Percentiles rank a stretch among this genome's conserved stretches.
phyloP scores from a whole-genome alignment of 768 basidiomycete species.

The Serendipita sp. region DNA sequence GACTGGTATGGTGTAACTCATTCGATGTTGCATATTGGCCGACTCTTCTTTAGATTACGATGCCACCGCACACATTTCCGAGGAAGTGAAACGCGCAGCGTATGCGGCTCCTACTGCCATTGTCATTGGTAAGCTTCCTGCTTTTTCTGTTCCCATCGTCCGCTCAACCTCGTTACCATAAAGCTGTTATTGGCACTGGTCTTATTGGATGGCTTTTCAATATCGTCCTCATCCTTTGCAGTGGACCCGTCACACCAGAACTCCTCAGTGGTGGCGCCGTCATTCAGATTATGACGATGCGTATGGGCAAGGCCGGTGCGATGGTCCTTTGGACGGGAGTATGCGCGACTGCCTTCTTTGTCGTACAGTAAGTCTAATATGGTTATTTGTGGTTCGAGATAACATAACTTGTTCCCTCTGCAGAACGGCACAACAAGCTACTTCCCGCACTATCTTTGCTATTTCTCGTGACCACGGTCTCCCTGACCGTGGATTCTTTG shows the following conservation, averaged over 20 bases:
- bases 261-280: neutral
- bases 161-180: neutral
- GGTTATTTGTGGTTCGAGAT: neutral
- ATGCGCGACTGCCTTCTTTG: slow-evolving; percentile 77
- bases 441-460: slow-evolving; percentile 66
- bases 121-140: neutral
- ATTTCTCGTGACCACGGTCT: slow-evolving; percentile 71
- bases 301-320: slow-evolving; percentile 62
- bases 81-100: slow-evolving; percentile 66
- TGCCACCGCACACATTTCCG: slow-evolving; percentile 67
- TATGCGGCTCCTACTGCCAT: slow-evolving; percentile 38
- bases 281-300: slow-evolving; percentile 51
- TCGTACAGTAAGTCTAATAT: slow-evolving; percentile 40
- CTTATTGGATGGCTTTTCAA: slow-evolving; percentile 76
- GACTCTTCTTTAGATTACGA: slow-evolving; percentile 44
- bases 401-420: neutral
- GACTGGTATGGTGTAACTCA: neutral
- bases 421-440: slow-evolving; percentile 51
- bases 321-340: slow-evolving; percentile 74
- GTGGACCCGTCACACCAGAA: slow-evolving; percentile 46
- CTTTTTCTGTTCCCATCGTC: slow-evolving; percentile 9
- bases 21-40: neutral
- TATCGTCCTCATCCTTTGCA: slow-evolving; percentile 73
- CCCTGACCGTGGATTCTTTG: slow-evolving; percentile 66
- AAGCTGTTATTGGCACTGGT: slow-evolving; percentile 52